Base-by-base conservation (phyloP, 495 filamentous ascomycete species). In the Penicillium atrosanguineum region DNA sequence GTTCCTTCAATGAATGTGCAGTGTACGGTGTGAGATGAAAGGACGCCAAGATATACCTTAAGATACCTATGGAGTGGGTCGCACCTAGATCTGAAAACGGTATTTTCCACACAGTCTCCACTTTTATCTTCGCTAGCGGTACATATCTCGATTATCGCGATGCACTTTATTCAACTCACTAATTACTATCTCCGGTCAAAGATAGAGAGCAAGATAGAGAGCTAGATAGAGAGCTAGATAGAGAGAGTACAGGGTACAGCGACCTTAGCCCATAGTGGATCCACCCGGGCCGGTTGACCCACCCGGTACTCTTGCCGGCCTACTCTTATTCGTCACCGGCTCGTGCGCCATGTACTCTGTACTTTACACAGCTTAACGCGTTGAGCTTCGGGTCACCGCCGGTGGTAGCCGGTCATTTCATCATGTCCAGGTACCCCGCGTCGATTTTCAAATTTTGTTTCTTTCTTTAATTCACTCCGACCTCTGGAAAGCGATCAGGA, bases 391-490 rank as follows among this genome's bases (percentile, higher is more conserved):
- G 44, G 44, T 40, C 16, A 37, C 38, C 25, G 44, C 62, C 62
- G 62, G 59, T 55, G 46, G 19, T 64, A 64, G 62, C 62, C 62
- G 62, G 59, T 57, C 46, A 46, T 62, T 66, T 44, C 56, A 59
- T 60, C 56, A 60, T 55, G 12, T 34, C 31, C 11, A 34, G 31
- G 23, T 51, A 50, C 62, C 62, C 62, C 62, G 62, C 62, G 59
- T 59, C 48, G 42, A 52, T 50, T 50, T 42, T 51, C 23, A n/a
- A n/a, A 7, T 42, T 43, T 52, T 44, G 41, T 52, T 28, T 46
- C 23, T 46, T 50, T 48, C 29, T 34, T 42, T 52, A 56, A 46
- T 28, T 57, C 15, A 25, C 18, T 48, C 53, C 37, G 23, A 46
- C 36, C 37, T 28, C 20, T 41, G 12, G 37, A 23, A 28, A 53